Evolutionary conservation across 495 filamentous ascomycete genomes (phyloP).

Genomic region (Penicillium cinerascens): DNA sequence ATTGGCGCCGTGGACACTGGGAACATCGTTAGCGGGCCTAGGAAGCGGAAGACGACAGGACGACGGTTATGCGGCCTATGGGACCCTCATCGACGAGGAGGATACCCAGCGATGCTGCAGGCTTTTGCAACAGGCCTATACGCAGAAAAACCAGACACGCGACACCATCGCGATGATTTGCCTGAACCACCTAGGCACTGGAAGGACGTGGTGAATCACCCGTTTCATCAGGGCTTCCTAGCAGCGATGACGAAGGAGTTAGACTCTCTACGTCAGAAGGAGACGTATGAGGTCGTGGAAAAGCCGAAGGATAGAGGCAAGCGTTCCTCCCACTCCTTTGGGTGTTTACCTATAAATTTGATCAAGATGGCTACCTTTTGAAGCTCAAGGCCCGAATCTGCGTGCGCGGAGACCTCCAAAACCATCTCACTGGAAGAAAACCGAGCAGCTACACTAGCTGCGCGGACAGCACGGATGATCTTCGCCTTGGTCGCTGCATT

Average conservation of each 20-base stretch:
- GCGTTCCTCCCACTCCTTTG: slow-evolving; percentile 21
- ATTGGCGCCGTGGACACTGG: too few relatives aligned
- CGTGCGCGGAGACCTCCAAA: slow-evolving; percentile 26
- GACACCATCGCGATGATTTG: background rate
- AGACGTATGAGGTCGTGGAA: background rate
- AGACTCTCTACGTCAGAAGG: background rate
- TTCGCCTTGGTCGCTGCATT: slow-evolving; percentile 1
- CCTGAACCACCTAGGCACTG: background rate
- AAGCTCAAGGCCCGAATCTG: slow-evolving; percentile 29
- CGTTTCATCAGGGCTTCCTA: background rate
- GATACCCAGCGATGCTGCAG: background rate
- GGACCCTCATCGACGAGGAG: background rate
- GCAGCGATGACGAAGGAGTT: background rate
- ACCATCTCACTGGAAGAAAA: slow-evolving; percentile 2
- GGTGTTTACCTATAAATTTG: slow-evolving; percentile 34
- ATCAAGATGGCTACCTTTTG: slow-evolving; percentile 15
- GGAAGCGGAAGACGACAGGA: background rate
- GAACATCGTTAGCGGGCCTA: background rate
- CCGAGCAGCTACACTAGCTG: slow-evolving; percentile 20
- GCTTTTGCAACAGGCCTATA: background rate
- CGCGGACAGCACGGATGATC: slow-evolving; percentile 9
- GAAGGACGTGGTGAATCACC: background rate
- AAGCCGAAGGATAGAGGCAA: slow-evolving; percentile 16
- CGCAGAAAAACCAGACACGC: background rate
- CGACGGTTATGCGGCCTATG: background rate